Conservation (phyloP, 202 grass and related monocot genomes). For the Bolboschoenoplectus hybrid region DNA sequence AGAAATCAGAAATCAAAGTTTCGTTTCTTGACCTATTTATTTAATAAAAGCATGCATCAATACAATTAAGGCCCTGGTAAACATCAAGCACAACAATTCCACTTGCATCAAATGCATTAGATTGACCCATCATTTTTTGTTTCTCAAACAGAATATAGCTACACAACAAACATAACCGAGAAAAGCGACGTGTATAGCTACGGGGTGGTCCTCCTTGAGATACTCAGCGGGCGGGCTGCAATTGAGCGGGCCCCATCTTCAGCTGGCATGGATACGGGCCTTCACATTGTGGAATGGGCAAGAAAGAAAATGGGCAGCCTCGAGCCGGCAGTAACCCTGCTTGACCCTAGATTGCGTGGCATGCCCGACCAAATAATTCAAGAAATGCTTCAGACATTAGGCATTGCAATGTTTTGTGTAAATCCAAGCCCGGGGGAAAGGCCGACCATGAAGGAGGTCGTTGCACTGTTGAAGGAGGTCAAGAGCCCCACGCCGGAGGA, state of each 20-base stretch:
- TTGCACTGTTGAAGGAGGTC: slow-evolving; percentile 91
- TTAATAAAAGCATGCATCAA: neutral
- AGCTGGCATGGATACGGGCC: slow-evolving; percentile 45
- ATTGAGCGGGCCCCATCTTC: slow-evolving; percentile 55
- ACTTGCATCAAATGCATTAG: neutral
- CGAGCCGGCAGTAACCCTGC: slow-evolving; percentile 69
- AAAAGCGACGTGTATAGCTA: slow-evolving; percentile 97
- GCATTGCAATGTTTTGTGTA: slow-evolving; percentile 87
- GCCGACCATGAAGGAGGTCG: slow-evolving; percentile 97
- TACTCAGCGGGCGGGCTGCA: slow-evolving; percentile 78
- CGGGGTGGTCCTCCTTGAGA: slow-evolving; percentile 88
- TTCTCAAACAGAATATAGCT: slow-evolving; percentile 71
- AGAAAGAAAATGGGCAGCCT: slow-evolving; percentile 97
- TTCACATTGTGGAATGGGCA: slow-evolving; percentile 98
- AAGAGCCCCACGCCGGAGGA: slow-evolving; percentile 88
- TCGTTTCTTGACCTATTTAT: neutral
- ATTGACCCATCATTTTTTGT: neutral
- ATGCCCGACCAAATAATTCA: slow-evolving; percentile 92
- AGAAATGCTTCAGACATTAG: slow-evolving; percentile 95
- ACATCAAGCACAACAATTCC: neutral
- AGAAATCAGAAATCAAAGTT: neutral
- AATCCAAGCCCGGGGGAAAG: slow-evolving; percentile 73
- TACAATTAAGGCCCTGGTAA: neutral
- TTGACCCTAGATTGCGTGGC: slow-evolving; percentile 71
- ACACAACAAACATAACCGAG: slow-evolving; percentile 89